Conservation (phyloP, 2,329 filamentous ascomycete species). For the Westerdykella ornata region DNA sequence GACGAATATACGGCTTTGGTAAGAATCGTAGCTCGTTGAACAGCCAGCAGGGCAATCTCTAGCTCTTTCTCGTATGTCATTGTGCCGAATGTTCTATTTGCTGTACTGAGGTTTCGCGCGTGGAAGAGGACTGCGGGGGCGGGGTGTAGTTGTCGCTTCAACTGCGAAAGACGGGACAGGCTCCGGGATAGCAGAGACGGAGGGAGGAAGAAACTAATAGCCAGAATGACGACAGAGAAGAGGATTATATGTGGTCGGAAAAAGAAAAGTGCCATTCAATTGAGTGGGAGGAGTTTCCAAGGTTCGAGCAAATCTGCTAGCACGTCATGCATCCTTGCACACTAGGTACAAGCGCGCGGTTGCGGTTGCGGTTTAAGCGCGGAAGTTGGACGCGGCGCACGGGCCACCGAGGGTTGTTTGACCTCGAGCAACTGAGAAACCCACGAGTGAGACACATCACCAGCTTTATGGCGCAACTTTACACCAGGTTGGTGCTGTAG, state of each 20-base stretch:
- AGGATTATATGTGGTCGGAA: constrained; percentile 16
- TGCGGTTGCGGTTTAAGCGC: background rate
- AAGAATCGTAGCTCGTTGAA: constrained; percentile 71
- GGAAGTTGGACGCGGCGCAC: background rate
- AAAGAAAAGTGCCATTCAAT: constrained; percentile 2
- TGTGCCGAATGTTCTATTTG: constrained; percentile 19
- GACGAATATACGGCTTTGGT: constrained; percentile 76
- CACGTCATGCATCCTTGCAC: background rate
- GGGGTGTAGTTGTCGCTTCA: constrained; percentile 27
- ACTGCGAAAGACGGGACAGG: constrained; percentile 22
- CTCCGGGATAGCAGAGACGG: constrained; percentile 25
- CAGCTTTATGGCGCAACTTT: no score
- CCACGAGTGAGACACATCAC: no score
- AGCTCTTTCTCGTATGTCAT: constrained; percentile 67
- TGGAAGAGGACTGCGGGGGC: constrained; percentile 15
- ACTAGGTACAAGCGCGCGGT: background rate
- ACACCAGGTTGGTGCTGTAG: no score
- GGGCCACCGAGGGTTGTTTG: background rate
- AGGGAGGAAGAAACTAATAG: constrained; percentile 22
- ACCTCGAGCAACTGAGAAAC: no score
- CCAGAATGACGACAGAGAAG: constrained; percentile 29
- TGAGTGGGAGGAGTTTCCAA: background rate
- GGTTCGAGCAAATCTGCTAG: background rate
- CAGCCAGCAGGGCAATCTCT: constrained; percentile 76
- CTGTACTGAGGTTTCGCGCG: constrained; percentile 1